These are phyloP conservation scores for Schizothecium vesticola DNA, from an alignment of 495 filamentous ascomycete genomes.

Conservation along the genomic window DNA sequence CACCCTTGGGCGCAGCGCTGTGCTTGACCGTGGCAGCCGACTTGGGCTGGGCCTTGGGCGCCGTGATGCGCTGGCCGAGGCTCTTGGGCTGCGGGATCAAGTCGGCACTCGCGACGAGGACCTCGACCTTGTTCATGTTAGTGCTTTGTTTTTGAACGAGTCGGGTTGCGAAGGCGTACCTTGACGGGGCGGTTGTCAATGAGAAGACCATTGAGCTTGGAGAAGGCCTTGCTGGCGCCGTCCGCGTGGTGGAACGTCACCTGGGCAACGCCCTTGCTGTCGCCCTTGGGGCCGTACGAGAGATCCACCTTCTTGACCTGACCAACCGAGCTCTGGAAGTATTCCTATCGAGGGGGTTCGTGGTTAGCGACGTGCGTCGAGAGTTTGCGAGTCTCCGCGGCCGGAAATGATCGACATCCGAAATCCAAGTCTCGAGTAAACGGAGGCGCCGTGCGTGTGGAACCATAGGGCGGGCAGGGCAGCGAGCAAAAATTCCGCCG, in stretches of 20 bases:
- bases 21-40: constrained; percentile 69
- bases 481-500: constrained; percentile 23
- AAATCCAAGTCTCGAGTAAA: constrained; percentile 8
- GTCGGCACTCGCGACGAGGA: constrained; percentile 72
- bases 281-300: constrained; percentile 86
- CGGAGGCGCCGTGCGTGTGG: constrained; percentile 3
- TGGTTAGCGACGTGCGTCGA: constrained; percentile 32
- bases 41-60: constrained; percentile 78
- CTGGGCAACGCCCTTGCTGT: constrained; percentile 78
- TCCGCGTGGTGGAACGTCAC: constrained; percentile 66
- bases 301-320: constrained; percentile 82
- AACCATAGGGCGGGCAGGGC: constrained; percentile 32
- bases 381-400: constrained; percentile 13
- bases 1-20: constrained; percentile 35
- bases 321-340: constrained; percentile 82
- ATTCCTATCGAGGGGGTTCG: constrained; percentile 67
- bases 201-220: constrained; percentile 75
- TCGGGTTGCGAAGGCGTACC: constrained; percentile 43
- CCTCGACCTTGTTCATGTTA: constrained; percentile 62
- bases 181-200: constrained; percentile 90
- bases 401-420: constrained; percentile 18
- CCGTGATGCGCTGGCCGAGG: constrained; percentile 79
- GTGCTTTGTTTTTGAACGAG: background rate
- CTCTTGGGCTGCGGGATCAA: constrained; percentile 60
- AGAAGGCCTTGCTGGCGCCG: constrained; percentile 73